Percentiles rank a stretch among this genome's conserved stretches.
Evolutionary conservation across 768 basidiomycete genomes (phyloP).

Genomic region (Coprinellus aureogranulatus): DNA sequence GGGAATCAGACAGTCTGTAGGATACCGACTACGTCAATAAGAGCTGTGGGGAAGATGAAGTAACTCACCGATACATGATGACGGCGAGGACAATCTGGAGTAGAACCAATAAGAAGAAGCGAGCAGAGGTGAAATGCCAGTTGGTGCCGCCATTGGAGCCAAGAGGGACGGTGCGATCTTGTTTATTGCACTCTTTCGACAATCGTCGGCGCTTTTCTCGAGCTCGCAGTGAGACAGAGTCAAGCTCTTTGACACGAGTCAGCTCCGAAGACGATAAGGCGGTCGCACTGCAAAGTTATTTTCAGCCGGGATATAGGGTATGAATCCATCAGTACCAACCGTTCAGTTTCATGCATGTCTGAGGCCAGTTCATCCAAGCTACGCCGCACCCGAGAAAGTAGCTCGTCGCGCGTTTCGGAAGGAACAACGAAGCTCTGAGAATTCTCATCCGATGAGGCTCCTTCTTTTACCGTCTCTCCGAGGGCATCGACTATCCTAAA

Average conservation of each 20-base stretch:
- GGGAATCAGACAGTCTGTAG: slow-evolving; percentile 43
- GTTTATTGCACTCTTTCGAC: slow-evolving; percentile 33
- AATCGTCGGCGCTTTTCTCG: slow-evolving; percentile 49
- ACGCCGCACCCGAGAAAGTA: slow-evolving; percentile 55
- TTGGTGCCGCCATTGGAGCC: not conserved
- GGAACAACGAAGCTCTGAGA: slow-evolving; percentile 1
- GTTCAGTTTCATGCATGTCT: slow-evolving; percentile 56
- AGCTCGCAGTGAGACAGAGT: slow-evolving; percentile 51
- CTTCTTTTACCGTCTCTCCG: slow-evolving; percentile 40
- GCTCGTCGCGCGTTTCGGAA: slow-evolving; percentile 43
- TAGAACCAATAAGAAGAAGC: slow-evolving; percentile 21
- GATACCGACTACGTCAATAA: slow-evolving; percentile 11
- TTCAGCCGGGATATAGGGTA: slow-evolving; percentile 1
- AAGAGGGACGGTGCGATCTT: not conserved
- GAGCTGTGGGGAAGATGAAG: too few relatives aligned
- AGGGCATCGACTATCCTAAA: slow-evolving; percentile 69
- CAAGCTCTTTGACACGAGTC: slow-evolving; percentile 47
- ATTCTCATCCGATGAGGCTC: slow-evolving; percentile 16
- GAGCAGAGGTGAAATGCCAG: slow-evolving; percentile 9
- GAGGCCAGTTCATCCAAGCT: slow-evolving; percentile 57
- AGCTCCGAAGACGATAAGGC: slow-evolving; percentile 32
- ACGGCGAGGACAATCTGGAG: slow-evolving; percentile 47
- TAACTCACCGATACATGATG: slow-evolving; percentile 57
- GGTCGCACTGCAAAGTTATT: not conserved
- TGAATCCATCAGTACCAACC: slow-evolving; percentile 34